Base-by-base conservation (phyloP, 2,329 filamentous ascomycete genomes). In the Gaeumannomyces sp. region DNA sequence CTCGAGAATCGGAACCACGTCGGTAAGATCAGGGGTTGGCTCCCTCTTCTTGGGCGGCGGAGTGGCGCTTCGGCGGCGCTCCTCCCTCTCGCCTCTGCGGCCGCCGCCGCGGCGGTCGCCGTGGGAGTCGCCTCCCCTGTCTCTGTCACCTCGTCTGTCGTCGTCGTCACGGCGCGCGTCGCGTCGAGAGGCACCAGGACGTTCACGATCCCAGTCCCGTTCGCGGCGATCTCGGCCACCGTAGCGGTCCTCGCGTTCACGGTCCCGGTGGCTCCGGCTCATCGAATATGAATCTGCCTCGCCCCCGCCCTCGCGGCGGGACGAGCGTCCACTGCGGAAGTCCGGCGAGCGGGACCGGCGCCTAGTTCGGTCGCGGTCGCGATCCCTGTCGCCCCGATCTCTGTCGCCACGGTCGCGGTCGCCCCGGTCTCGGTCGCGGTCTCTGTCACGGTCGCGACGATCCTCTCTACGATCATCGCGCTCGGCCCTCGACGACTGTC, bases 191-290 rank as follows among this genome's bases (percentile, higher is more conserved):
- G 76, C 79, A 72, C 78, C 56, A 64, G 4, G 64, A 75, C 77
- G 75, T 59, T 65, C 64, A 19, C 81, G 80, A 75, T 72, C 82
- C 72, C 68, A 85, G 68, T 76, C 84, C 67, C 89, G 81, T 67
- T 93, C 91, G 74, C 89, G 84, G 73, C 86, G 81, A 61, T 76
- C 77, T 63, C 84, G 77, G 66, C 86, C 80, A 45, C 89, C 89
- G 75, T 97, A 97, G 74, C 93, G 86, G 71, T 97, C 94, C 77
- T 98, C 94, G 67, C 94, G 90, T 79, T 98, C 94, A 68, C 94
- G 85, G 75, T 96, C 94, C 74, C 94, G 87, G 76, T 97, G 96
- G 79, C 89, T 93, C 70, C 94, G 90, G 77, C 93, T 97, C 7
- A 91, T 93, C 27, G 93, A 96, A 79, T 98, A 98, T 65, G 91